Evolutionary conservation across 2,329 filamentous ascomycete genomes (phyloP), one percentile per base, ranked within the genome.

Genomic region (Pyricularia sp.): DNA sequence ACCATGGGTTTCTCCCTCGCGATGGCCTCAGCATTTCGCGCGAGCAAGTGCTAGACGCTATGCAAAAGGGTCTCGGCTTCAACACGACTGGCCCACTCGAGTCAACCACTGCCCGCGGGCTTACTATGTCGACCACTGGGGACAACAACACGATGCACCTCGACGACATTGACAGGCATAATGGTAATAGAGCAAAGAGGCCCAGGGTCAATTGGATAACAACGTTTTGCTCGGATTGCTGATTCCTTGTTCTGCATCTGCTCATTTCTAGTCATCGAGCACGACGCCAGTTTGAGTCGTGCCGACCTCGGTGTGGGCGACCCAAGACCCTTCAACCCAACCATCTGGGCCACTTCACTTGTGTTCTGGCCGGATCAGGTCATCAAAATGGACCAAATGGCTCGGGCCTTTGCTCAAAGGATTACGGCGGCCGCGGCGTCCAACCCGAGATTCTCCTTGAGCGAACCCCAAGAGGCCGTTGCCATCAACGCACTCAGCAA

Each of bases 31-130:
- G 81, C 71, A 75, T 84, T 67, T 81, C 78, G 14, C 71, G 75
- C 36, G 73, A 78, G 66, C 77, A 76, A 25, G 77, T 79, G 0
- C 72, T 82, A 9, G 72, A 75, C 7, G 83, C 75, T 25, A 71
- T 86, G 42, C 72, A 72, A 3, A 73, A 75, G 0, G 81, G 76
- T 0, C 74, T 85, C 65, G 82, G 83, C 75, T 81, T 86, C 70
- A 76, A 82, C n/a, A 69, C 70, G 1, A 73, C 75, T 1, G 75
- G 63, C 23, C 63, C 84, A 1, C 79, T 75, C 0, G 72, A 65
- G 0, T 70, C 82, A 12, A 80, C 85, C 76, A 84, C 79, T 70
- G 72, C 80, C 5, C 76, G 79, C 67, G 84, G 81, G 59, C 70
- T 82, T 20, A 70, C 75, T 26, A 76, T 77, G 20, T 82, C 81